Conservation (phyloP, 75 land plant species). For the Sequoia sempervirens region DNA sequence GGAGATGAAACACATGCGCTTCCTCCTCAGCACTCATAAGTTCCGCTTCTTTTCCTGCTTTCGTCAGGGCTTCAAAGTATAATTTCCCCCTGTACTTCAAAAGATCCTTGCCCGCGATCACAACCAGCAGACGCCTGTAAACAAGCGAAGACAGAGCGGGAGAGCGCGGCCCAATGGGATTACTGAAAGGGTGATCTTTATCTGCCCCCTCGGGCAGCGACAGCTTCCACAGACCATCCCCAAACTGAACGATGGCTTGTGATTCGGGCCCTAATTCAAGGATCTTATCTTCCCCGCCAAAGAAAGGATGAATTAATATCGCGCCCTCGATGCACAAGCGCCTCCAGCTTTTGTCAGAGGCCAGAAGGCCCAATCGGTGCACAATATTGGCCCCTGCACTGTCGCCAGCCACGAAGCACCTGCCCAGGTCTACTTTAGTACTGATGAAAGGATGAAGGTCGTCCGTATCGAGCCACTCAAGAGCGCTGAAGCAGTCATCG, state of each 20-base stretch:
- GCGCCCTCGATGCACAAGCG: constrained; percentile 26
- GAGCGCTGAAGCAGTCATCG: constrained; percentile 37
- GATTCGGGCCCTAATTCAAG: constrained; percentile 9
- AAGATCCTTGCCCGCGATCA: constrained; percentile 53
- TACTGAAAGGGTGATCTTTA: constrained; percentile 42
- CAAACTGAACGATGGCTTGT: constrained; percentile 7
- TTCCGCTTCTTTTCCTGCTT: constrained; percentile 29
- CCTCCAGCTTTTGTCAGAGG: neutral
- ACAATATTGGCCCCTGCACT: constrained; percentile 72
- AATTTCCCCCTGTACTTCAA: constrained; percentile 50
- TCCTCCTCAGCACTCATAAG: constrained; percentile 27
- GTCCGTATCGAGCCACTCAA: constrained; percentile 28
- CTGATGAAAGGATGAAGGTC: constrained; percentile 17
- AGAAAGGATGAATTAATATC: constrained; percentile 51
- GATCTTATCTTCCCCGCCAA: constrained; percentile 41
- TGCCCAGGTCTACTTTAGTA: constrained; percentile 21
- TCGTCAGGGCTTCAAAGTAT: constrained; percentile 35
- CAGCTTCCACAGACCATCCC: constrained; percentile 49
- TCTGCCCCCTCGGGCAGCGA: constrained; percentile 42
- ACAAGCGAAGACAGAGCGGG: constrained; percentile 11
- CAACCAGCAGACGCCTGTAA: constrained; percentile 40
- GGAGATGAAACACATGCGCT: constrained; percentile 29
- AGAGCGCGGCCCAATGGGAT: constrained; percentile 15
- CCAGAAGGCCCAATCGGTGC: constrained; percentile 28
- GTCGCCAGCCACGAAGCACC: constrained; percentile 47